Evolutionary conservation across 108 stramenopile species (phyloP), one percentile per base, ranked within the genome.

Genomic region (Asterionellopsis glacialis): DNA sequence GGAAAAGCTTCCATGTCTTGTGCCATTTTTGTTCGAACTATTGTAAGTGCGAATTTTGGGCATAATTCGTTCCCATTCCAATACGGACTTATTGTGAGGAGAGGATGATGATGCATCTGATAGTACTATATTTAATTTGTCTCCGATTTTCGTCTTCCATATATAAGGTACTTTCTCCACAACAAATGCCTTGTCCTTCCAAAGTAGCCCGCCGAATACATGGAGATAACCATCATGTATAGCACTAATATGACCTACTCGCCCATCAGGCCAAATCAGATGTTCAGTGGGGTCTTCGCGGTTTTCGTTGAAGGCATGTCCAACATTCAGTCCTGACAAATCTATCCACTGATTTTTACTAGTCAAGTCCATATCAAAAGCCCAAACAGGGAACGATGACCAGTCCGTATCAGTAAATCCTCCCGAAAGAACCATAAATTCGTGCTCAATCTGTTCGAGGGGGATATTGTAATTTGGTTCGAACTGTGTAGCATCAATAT

Each of bases 401-500:
- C 78, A 79, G 38, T 79, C 78, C 28, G 59, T 66, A 47, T 73
- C 74, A 1, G 72, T 79, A 48, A 68, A 79, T 18, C 78, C 78
- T 27, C 78, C 78, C 24, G 64, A 65, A 28, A 79, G 52, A 21
- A 79, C 70, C 74, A 79, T 79, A 65, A 75, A 79, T 64, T 79
- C 78, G 10, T 25, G 59, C 14, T 51, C 21, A 41, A 24, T 41
- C 57, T 64, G 41, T 59, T 48, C 21, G 47, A 21, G 2, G 47
- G 47, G 21, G 47, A 21, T 5, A 14, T 53, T 19, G 51, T 24
- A 24, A 33, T 33, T 33, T 33, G 33, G 33, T 33, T 33, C 33
- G 33, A 33, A 33, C 7, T 7, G 33, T 33, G 33, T 33, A 33
- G 33, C 33, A 33, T 33, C 33, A 33, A 33, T 33, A 7, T 33